Evolutionary conservation across 768 basidiomycete genomes (phyloP).

Genomic region (Russula emetica): DNA sequence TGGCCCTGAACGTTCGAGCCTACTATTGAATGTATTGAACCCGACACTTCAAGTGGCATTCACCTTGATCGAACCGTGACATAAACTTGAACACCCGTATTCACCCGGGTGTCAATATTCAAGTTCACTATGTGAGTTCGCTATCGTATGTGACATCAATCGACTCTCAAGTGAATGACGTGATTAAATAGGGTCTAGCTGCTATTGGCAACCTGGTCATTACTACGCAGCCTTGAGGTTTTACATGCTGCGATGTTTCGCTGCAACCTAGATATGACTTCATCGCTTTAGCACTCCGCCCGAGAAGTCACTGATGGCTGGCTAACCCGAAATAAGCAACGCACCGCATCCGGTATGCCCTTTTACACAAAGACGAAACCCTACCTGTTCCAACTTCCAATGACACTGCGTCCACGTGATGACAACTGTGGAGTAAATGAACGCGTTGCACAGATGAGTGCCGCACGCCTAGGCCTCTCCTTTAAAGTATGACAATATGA

Average conservation of each 20-base stretch:
- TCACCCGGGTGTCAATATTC: background rate
- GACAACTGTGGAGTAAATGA: background rate
- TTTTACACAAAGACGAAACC: background rate
- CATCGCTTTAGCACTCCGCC: background rate
- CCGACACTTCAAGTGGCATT: background rate
- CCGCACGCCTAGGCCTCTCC: background rate
- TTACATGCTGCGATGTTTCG: background rate
- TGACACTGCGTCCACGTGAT: background rate
- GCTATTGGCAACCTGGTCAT: background rate
- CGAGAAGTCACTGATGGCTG: background rate
- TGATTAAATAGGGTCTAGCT: background rate
- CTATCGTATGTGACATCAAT: too few species aligned
- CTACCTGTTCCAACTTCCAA: background rate
- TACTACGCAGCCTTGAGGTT: background rate
- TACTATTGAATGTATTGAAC: background rate
- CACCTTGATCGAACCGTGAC: background rate
- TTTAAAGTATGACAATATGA: too few species aligned
- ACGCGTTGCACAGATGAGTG: background rate
- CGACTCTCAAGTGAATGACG: background rate
- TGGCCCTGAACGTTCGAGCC: background rate
- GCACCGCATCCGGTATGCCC: background rate
- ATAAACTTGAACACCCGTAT: background rate
- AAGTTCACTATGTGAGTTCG: background rate
- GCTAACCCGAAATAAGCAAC: background rate
- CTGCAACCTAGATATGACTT: background rate